Conservation (phyloP, 108 stramenopile species). For the Halocafeteria seosinensis region DNA sequence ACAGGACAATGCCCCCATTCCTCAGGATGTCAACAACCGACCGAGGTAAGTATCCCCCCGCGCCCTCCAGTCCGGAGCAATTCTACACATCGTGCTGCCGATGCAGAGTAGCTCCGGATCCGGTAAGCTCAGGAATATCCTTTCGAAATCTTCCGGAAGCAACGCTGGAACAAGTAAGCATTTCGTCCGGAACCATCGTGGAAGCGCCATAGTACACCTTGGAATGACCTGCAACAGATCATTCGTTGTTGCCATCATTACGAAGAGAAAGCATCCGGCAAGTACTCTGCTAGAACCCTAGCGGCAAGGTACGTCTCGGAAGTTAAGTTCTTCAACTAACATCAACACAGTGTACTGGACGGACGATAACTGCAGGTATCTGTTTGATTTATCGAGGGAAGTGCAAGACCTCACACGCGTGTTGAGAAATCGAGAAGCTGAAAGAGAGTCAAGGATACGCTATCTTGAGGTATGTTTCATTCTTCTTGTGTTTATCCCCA, state of each 20-base stretch:
- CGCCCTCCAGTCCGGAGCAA: too few relatives aligned
- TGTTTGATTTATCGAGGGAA: conserved; percentile 49
- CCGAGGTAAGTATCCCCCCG: too few relatives aligned
- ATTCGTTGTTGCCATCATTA: conserved; percentile 46
- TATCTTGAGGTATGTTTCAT: too few relatives aligned
- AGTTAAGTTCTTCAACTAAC: too few relatives aligned
- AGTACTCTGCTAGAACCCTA: conserved; percentile 41
- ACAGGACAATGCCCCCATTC: too few relatives aligned
- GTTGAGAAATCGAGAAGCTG: conserved; percentile 1
- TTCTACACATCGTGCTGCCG: too few relatives aligned
- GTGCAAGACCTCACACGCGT: conserved; percentile 16
- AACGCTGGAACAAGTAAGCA: neutral
- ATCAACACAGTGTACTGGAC: too few relatives aligned
- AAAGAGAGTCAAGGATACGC: neutral
- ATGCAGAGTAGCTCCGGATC: neutral
- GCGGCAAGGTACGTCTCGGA: too few relatives aligned
- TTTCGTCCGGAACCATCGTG: neutral
- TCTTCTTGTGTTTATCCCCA: too few relatives aligned
- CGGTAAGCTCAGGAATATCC: neutral
- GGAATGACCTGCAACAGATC: neutral
- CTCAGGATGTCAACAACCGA: too few relatives aligned
- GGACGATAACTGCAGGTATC: too few relatives aligned
- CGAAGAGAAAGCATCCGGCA: conserved; percentile 49
- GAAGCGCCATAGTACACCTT: neutral
- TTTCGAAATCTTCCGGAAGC: neutral